Conservation (phyloP, 495 filamentous ascomycete species). For the Xylaria nigripes region DNA sequence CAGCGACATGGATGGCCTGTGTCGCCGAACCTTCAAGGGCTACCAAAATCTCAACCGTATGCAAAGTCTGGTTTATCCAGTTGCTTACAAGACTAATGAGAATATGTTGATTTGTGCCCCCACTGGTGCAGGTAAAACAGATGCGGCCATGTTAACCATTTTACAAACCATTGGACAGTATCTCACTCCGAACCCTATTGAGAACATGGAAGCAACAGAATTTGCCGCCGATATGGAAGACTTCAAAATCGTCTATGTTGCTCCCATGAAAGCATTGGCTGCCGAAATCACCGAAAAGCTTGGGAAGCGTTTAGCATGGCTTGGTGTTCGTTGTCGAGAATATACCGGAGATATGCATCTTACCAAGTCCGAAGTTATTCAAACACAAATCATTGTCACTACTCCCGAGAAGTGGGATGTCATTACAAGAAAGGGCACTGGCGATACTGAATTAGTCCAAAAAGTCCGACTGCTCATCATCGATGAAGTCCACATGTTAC, state of each 20-base stretch:
- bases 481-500: slow-evolving; percentile 99
- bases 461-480: slow-evolving; percentile 96
- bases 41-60: slow-evolving; percentile 94
- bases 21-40: slow-evolving; percentile 82
- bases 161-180: slow-evolving; percentile 84
- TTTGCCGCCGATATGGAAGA: slow-evolving; percentile 73
- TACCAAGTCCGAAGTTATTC: slow-evolving; percentile 89
- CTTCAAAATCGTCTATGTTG: slow-evolving; percentile 98
- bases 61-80: slow-evolving; percentile 93
- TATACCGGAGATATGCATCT: slow-evolving; percentile 98
- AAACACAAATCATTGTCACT: slow-evolving; percentile 96
- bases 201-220: slow-evolving; percentile 62
- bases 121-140: slow-evolving; percentile 97
- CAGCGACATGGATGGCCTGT: slow-evolving; percentile 78
- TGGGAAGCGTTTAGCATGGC: slow-evolving; percentile 85
- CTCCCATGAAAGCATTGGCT: slow-evolving; percentile 95
- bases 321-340: slow-evolving; percentile 82
- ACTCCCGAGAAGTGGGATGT: slow-evolving; percentile 99
- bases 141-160: slow-evolving; percentile 94
- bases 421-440: slow-evolving; percentile 90
- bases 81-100: slow-evolving; percentile 90
- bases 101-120: slow-evolving; percentile 99
- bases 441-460: slow-evolving; percentile 94
- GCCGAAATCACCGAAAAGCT: slow-evolving; percentile 95
- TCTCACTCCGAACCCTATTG: slow-evolving; percentile 64